Conservation (phyloP, 2,329 filamentous ascomycete species). For the Teratosphaeria gauchensis region DNA sequence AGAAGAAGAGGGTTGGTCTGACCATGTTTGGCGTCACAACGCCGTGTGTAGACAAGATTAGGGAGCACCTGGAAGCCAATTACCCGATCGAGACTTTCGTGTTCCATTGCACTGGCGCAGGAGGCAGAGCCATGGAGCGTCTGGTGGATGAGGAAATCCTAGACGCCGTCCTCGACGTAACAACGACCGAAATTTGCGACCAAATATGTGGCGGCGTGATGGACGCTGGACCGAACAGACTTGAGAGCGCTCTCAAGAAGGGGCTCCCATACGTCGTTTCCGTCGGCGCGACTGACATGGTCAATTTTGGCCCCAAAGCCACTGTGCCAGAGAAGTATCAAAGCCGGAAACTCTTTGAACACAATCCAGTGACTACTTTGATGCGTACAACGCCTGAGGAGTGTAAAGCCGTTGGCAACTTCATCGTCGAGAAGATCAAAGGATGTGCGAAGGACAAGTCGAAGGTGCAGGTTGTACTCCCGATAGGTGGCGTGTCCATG, state of each 20-base stretch:
- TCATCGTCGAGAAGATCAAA: slow-evolving; percentile 47
- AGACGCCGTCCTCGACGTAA: slow-evolving; percentile 60
- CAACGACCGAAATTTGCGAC: slow-evolving; percentile 60
- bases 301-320: slow-evolving; percentile 51
- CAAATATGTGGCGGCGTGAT: slow-evolving; percentile 54
- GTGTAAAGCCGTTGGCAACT: slow-evolving; percentile 43
- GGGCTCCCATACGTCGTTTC: slow-evolving; percentile 50
- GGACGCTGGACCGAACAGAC: slow-evolving; percentile 46
- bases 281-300: slow-evolving; percentile 46
- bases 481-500: slow-evolving; percentile 51
- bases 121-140: slow-evolving; percentile 60
- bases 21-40: slow-evolving; percentile 72
- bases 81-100: slow-evolving; percentile 49
- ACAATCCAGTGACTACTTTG: slow-evolving; percentile 58
- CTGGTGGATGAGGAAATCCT: slow-evolving; percentile 49
- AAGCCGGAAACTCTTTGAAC: slow-evolving; percentile 48
- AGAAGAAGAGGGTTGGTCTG: slow-evolving; percentile 48
- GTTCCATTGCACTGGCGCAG: slow-evolving; percentile 62
- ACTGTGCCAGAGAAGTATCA: slow-evolving; percentile 49
- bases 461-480: slow-evolving; percentile 49
- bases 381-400: slow-evolving; percentile 55
- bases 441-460: slow-evolving; percentile 29
- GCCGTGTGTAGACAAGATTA: slow-evolving; percentile 49
- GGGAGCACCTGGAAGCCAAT: slow-evolving; percentile 39
- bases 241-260: slow-evolving; percentile 47